These are phyloP conservation scores for Solanum boliviense DNA, from an alignment of 257 asterid genomes.

Conservation along the genomic window DNA sequence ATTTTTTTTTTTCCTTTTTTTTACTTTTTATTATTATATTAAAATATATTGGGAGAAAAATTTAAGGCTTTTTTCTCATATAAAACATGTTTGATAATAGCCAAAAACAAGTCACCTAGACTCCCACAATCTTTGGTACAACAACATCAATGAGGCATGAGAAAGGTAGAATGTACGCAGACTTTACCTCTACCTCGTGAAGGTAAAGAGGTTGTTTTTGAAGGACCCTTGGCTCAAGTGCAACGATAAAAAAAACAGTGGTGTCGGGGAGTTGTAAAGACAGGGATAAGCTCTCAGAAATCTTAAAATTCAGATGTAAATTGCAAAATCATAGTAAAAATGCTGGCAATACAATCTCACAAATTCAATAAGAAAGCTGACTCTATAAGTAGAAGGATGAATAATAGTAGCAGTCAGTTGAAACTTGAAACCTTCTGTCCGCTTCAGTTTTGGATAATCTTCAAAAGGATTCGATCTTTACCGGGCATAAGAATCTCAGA, in stretches of 20 bases:
- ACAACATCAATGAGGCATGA: background rate
- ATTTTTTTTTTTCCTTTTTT: background rate
- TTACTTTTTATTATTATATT: background rate
- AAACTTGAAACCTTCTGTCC: background rate
- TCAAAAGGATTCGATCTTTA: too few species aligned
- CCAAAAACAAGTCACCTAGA: background rate
- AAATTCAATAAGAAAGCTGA: background rate
- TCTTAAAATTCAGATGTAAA: background rate
- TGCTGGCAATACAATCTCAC: background rate
- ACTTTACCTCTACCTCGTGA: background rate
- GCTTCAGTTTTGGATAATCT: background rate
- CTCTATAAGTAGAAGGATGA: background rate
- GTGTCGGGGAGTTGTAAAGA: background rate
- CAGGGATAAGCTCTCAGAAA: background rate
- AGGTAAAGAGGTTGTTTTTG: background rate
- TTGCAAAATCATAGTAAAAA: background rate
- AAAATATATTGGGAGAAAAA: background rate
- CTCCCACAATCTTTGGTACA: background rate
- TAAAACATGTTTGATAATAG: background rate
- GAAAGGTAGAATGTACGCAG: background rate
- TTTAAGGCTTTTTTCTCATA: background rate
- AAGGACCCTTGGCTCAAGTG: background rate
- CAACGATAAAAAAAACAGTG: background rate
- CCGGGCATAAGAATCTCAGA: too few species aligned
- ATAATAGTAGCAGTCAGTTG: background rate